Base-by-base conservation (phyloP, 2,329 filamentous ascomycete genomes). In the Colletotrichum sp. region DNA sequence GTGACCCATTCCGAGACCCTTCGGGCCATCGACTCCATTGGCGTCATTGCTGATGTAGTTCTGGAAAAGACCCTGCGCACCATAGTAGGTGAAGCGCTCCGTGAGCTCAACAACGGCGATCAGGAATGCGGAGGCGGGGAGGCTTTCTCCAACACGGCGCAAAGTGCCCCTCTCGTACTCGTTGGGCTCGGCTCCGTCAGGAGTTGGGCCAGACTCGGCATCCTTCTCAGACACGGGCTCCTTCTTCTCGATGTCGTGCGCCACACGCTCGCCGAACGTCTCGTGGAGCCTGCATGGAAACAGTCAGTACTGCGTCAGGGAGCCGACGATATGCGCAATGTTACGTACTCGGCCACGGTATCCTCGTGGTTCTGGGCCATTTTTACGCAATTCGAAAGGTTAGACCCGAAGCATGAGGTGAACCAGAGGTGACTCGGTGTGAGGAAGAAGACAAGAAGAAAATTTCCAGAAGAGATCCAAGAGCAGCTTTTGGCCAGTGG, bases 11-110 rank as follows among this genome's bases (percentile, higher is more conserved):
- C 88, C 89, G 13, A 93, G 83, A 56, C 89, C 91, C 79, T 88
- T 89, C 5, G 89, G 85, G 16, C 83, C 83, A 70, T 83, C 81
- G 3, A 78, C 60, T 0, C 85, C 85, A 7, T 83, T 78, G 10
- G 80, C 74, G 68, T 80, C 78, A 74, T 85, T 79, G 77, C 74
- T 83, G 78, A 91, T 85, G 80, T 91, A 91, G 81, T 91, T 91
- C 78, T 91, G 89, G 81, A 91, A 90, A 48, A 89, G 80, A 71
- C 89, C 89, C 65, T 86, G 86, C 72, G 88, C 85, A 77, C 89
- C 89, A 76, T 91, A 91, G 84, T 89, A 91, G 73, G 90, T 88
- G 84, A 92, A 92, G 70, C 91, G 89, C 81, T 92, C 90, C 3
- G 83, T 85, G 55, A 91, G 82, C 79, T 91, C 90, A 61, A 92